Base-by-base conservation (phyloP, 164 flowering plant genomes). In the Liriodendron chinense region DNA sequence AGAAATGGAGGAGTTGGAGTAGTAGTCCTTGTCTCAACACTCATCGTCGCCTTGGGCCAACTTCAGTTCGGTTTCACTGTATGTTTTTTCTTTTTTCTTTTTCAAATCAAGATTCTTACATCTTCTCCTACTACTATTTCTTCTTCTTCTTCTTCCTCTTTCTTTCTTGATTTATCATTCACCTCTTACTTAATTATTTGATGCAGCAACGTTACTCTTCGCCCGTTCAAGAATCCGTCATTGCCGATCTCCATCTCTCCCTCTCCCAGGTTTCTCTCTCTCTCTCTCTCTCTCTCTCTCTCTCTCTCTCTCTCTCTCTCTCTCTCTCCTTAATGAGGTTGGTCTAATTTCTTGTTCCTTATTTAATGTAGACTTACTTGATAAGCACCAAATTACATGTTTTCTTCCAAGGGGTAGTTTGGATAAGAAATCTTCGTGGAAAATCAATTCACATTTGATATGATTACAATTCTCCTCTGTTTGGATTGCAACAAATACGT, bases 11-110 rank as follows among this genome's bases (percentile, higher is more conserved):
- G 43, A 34, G 43, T 34, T 34, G 43, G 43, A 34, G 43, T 34
- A 34, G 67, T 75, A 24, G 79, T 77, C 23, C 59, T 77, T 18
- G 18, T 69, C 49, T 77, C 76, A 20, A 76, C 72, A 43, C 76
- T 77, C 20, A 72, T 77, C 57, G 79, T 77, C 14, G 79, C 79
- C 70, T 69, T 77, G 69, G 79, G 76, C 22, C 79, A 75, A 28
- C 61, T 77, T 9, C 79, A 77, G 76, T 77, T 72, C 68, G 79
- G 79, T 21, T 77, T 77, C 79, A 77, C 79, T 9, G 79, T 62
- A 20, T 26, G 24, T 65, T 8, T 21, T 59, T 23, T n/a, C 20
- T 9, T 48, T 64, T 57, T 57, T 26, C 1, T n/a, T n/a, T n/a
- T n/a, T n/a, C n/a, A 34, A 34, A 34, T 23, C 5, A 12, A 20